Percentiles rank a stretch among this genome's conserved stretches.
Evolutionary conservation across 768 basidiomycete species (phyloP).

Genomic region (Leccinum disarticulatum): DNA sequence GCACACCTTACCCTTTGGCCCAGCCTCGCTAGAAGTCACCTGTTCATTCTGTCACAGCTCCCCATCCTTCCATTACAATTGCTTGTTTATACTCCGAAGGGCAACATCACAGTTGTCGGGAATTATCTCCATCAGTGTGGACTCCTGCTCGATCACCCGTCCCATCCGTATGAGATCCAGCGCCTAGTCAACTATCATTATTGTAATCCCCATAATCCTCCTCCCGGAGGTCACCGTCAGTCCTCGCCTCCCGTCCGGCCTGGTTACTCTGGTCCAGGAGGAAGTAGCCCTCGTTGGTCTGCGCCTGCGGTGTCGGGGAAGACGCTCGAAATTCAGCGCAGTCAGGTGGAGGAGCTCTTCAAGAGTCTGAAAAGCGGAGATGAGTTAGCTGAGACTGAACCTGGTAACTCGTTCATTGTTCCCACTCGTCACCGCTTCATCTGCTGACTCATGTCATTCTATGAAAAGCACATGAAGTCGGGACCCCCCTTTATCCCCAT

Average conservation of each 20-base stretch:
- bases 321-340: conserved; percentile 87
- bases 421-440: conserved; percentile 11
- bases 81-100: conserved; percentile 91
- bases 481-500: conserved; percentile 90
- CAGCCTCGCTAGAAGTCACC: conserved; percentile 15
- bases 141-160: conserved; percentile 80
- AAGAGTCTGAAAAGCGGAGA: conserved; percentile 84
- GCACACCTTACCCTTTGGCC: conserved; percentile 29
- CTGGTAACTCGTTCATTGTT: conserved; percentile 54
- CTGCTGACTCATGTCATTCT: conserved; percentile 16
- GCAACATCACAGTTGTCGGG: conserved; percentile 83
- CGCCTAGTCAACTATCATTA: conserved; percentile 68
- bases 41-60: conserved; percentile 45
- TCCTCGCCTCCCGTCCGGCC: conserved; percentile 42
- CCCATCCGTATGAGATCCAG: conserved; percentile 60
- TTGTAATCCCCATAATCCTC: conserved; percentile 87
- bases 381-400: conserved; percentile 82
- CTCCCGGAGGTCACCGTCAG: conserved; percentile 60
- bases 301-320: conserved; percentile 60
- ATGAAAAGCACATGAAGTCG: conserved; percentile 62
- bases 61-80: conserved; percentile 83
- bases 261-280: conserved; percentile 41
- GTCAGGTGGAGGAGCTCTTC: conserved; percentile 93
- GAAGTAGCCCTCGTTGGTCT: conserved; percentile 49
- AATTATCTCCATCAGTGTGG: conserved; percentile 66